Conservation (phyloP, 2,329 filamentous ascomycete genomes). For the Plectosphaerella cucumerina region DNA sequence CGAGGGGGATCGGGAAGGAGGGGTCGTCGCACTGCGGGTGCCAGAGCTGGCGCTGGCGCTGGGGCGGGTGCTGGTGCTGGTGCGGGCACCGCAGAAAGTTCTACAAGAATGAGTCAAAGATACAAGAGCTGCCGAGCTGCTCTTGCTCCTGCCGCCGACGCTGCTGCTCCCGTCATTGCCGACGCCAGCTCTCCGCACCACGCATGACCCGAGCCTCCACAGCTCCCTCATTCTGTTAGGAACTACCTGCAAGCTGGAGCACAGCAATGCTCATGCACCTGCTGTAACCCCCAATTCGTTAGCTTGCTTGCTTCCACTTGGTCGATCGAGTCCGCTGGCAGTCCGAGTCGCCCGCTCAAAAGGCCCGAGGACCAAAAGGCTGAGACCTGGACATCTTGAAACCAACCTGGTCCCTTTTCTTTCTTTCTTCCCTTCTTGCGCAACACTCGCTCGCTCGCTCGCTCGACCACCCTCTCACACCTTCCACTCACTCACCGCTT, state of each 20-base stretch:
- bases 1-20: conserved; percentile 8
- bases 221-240: neutral
- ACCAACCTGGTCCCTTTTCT: neutral
- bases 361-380: no score
- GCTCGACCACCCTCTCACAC: neutral
- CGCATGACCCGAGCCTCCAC: neutral
- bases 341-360: no score
- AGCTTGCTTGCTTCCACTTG: no score
- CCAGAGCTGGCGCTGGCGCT: conserved; percentile 10
- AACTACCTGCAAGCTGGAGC: no score
- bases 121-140: conserved; percentile 28
- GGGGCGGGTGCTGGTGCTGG: conserved; percentile 12
- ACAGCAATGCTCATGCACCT: no score
- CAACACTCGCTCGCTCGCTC: neutral
- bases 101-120: conserved; percentile 40
- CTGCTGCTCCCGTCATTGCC: conserved; percentile 13
- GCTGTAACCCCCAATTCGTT: no score
- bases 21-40: conserved; percentile 9
- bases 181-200: neutral
- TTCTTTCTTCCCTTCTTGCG: neutral
- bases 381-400: no score
- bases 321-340: no score
- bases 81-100: conserved; percentile 31
- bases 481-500: no score
- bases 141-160: conserved; percentile 6